These are phyloP conservation scores for Tolypocladium amazonense DNA, from an alignment of 2,329 filamentous ascomycete genomes.

Conservation along the genomic window DNA sequence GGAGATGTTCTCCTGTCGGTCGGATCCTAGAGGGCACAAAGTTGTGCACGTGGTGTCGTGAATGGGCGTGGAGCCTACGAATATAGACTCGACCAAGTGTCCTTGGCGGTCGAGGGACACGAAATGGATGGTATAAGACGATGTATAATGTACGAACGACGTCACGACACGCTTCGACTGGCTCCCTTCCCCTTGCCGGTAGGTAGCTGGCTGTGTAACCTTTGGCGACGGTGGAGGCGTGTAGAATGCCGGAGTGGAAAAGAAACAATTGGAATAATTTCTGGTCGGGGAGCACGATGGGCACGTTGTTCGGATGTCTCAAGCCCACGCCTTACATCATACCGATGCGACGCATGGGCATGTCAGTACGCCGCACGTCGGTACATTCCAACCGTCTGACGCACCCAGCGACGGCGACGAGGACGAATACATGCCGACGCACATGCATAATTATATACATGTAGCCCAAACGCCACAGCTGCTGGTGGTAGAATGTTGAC, in stretches of 20 bases:
- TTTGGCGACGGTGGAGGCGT: not conserved
- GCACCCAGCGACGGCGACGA: not conserved
- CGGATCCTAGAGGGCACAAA: not conserved
- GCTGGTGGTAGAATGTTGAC: not conserved
- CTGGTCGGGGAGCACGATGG: not conserved
- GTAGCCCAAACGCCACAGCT: not conserved
- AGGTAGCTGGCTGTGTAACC: not conserved
- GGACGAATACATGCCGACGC: not conserved
- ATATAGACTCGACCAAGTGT: not conserved
- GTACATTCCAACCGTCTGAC: not conserved
- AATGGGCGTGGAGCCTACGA: not conserved
- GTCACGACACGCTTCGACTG: not conserved
- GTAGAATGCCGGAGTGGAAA: not conserved
- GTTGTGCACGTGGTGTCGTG: not conserved
- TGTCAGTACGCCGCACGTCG: not conserved
- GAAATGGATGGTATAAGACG: not conserved
- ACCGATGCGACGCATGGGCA: not conserved
- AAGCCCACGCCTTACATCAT: not conserved
- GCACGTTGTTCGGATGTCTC: not conserved
- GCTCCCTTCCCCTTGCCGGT: not conserved
- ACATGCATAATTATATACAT: not conserved
- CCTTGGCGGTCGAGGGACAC: not conserved
- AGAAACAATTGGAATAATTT: not conserved
- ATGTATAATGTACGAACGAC: not conserved
- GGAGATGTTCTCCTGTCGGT: not conserved